Evolutionary conservation across 75 land plant genomes (phyloP), one percentile per base, ranked within the genome.

Genomic region (Cryptomeria japonica): DNA sequence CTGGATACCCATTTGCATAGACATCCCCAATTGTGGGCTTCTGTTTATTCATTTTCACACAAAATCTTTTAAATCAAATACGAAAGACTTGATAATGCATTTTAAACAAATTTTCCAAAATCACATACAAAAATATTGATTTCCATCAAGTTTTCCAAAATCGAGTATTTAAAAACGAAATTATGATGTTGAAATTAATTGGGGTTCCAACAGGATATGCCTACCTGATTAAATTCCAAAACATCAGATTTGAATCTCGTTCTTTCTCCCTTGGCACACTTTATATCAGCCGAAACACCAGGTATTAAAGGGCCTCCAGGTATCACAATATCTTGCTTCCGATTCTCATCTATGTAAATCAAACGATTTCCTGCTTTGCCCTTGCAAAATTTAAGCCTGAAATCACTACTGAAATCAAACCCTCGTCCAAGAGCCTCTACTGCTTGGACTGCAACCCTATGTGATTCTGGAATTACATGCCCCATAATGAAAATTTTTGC

Each of bases 141-240:
- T 34, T 75, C 34, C 1, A 15, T 11, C 13, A 34, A 32, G n/a
- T 32, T 68, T 75, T 75, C 34, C 77, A 75, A 75, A 75, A 75
- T 34, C 12, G 13, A 31, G 13, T 11, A 6, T 22, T 7, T 1
- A 64, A 64, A 64, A 64, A 22, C 7, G 8, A 7, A 25, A 5
- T 58, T 58, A 58, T 58, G 25, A 58, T 58, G 25, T 22, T 19
- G 64, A 22, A 58, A 58, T 22, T 19, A 58, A 7, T 58, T 58
- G 64, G 64, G 80, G 39, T 19, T 78, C 36, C 3, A 37, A 80
- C 11, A 46, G 42, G 84, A 80, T 9, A 4, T 22, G 46, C 32
- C n/a, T 82, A 95, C 96, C 96, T 96, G 96, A 88, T 93, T 96
- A 88, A 96, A 96, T 37, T 94, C 91, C 84, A 96, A 93, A n/a